Evolutionary conservation across 2,329 filamentous ascomycete genomes (phyloP), one percentile per base, ranked within the genome.

Genomic region (Stemphylium vesicarium): DNA sequence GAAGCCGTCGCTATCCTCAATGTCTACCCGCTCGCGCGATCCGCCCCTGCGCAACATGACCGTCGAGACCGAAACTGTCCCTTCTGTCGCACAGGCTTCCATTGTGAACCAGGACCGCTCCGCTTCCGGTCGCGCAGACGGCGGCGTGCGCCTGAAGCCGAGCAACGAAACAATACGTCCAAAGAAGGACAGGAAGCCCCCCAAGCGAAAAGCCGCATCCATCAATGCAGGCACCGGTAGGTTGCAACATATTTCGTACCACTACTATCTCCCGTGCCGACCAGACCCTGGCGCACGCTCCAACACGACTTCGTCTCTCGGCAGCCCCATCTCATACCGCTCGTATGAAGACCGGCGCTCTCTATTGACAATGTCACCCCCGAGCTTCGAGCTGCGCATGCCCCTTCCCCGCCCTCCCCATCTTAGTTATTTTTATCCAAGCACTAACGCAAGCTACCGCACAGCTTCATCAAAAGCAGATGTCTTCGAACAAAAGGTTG

Each of bases 111-210:
- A 81, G 39, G 86, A 88, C 57, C 79, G 85, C 56, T 78, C 80
- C 18, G 78, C 69, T 13, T 76, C 83, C n/a, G 86, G 87, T 16
- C 82, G 84, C 15, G 85, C 85, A 53, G 88, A 89, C 38, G 88
- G 90, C 38, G 96, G 90, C 61, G 79, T 99, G 39, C 88, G 92
- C 65, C 84, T 91, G 53, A 96, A 96, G 74, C 88, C 89, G 7
- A 98, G 94, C 76, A 90, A 88, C n/a, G 95, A 99, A 75, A 99
- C 95, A 0, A 97, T 99, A 65, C 87, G 92, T 40, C 93, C 95
- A 2, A 95, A 88, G 79, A 97, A 95, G 79, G 92, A 97, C 49
- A 94, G 94, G 80, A 96, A 91, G 80, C 92, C 88, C 76, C 78
- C 83, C 32, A 78, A 83, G 42, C 88, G 92, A 58, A 96, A 96